Evolutionary conservation across 306 rosid species (phyloP), one percentile per base, ranked within the genome.

Genomic region (Arachis stenosperma): DNA sequence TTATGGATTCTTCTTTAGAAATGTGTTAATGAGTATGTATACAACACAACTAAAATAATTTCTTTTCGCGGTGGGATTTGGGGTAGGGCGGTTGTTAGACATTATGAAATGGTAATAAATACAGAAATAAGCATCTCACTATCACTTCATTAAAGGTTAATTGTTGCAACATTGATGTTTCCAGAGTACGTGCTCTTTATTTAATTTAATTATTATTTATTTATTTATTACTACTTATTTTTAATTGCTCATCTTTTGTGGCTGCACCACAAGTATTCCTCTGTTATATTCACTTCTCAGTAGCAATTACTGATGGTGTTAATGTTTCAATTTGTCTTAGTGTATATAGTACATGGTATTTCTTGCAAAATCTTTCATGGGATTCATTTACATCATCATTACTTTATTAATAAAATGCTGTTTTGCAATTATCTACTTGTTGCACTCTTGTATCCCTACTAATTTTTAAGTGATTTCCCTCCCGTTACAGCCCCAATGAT

Each of bases 401-500:
- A 52, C 65, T 63, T 54, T 75, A 43, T 71, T 63, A 37, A 74
- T 60, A 11, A 46, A 36, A 57, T 65, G 27, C 56, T 71, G 47
- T 44, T 46, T n/a, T 50, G 50, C 41, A 48, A 14, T 66, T 61
- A 67, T 79, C 54, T 15, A 8, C 75, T 14, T 39, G 29, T 54
- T 75, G 48, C 70, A n/a, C 41, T 75, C 39, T 39, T 82, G 75
- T 51, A 73, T 41, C 54, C 60, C 62, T 73, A 55, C 82, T 79
- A 73, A 81, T 76, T 56, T 53, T 78, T 69, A 3, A 50, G 48
- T 29, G 60, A 61, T 55, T 82, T 78, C 86, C 64, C 78, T 67
- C 15, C 75, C 29, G 51, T 70, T 67, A 69, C 96, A 94, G 97
- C 85, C 99, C 97, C 70, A 91, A 79, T 47, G 99, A 94, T 75